phyloP scores from a whole-genome alignment of 2,329 filamentous ascomycete species.

The Pyricularia sp. region DNA sequence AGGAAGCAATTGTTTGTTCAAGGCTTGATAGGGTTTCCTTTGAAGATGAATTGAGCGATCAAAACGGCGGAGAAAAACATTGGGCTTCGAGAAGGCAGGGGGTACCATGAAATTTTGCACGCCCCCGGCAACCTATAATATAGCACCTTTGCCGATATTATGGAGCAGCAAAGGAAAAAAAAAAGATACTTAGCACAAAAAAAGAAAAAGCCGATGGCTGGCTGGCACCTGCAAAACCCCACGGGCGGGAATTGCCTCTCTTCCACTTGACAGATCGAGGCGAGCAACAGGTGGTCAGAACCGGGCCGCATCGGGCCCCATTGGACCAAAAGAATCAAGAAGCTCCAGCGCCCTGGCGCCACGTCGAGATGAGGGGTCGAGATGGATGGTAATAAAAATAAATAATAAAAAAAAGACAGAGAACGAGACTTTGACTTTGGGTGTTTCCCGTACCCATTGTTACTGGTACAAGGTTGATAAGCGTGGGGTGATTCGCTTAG shows the following conservation, averaged over 20 bases:
- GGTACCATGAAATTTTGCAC: constrained; percentile 1
- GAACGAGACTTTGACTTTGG: not conserved
- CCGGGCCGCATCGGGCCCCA: not conserved
- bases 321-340: not conserved
- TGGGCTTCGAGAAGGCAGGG: constrained; percentile 1
- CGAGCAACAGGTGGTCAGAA: not conserved
- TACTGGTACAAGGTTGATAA: not conserved
- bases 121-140: constrained; percentile 5
- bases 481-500: not conserved
- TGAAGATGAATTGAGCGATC: not conserved
- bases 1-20: not conserved
- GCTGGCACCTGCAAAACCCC: not conserved
- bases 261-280: not conserved
- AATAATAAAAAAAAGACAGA: not conserved
- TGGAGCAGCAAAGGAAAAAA: not conserved
- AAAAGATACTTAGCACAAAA: not conserved
- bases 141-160: constrained; percentile 3
- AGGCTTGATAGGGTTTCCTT: not conserved
- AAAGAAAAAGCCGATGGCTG: not conserved
- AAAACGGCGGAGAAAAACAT: not conserved
- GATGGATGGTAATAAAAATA: not conserved
- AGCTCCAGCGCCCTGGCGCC: not conserved
- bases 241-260: not conserved
- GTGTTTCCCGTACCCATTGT: not conserved
- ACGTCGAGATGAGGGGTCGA: not conserved